These are phyloP conservation scores for Angophora floribunda DNA, from an alignment of 345 rosid genomes.

Conservation along the genomic window DNA sequence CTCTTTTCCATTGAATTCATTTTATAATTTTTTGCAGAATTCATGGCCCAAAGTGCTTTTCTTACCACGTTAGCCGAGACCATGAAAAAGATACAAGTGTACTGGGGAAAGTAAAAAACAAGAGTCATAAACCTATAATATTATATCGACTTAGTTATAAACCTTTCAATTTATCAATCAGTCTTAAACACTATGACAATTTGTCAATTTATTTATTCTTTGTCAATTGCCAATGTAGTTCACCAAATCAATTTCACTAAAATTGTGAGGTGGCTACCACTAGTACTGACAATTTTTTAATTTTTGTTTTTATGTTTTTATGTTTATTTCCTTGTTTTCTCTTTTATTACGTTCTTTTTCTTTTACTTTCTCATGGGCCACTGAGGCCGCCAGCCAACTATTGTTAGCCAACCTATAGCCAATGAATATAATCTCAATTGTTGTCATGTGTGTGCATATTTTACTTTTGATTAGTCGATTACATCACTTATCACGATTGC, in stretches of 20 bases:
- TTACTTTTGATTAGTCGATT: neutral
- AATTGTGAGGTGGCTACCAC: no score
- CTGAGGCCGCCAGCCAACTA: no score
- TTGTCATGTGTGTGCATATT: fast-evolving
- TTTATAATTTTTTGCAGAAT: neutral
- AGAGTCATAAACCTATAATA: neutral
- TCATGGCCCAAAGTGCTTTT: neutral
- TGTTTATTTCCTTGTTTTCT: no score
- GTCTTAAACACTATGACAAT: neutral
- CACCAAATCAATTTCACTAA: no score
- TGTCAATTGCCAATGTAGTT: no score
- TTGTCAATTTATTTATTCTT: no score
- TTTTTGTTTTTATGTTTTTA: no score
- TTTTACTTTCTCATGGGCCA: no score
- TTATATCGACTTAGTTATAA: no score
- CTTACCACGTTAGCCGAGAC: neutral
- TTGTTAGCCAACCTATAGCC: fast-evolving
- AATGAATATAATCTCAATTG: neutral
- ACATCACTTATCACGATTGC: neutral
- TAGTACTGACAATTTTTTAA: no score
- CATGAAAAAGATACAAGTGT: neutral
- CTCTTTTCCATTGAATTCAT: neutral
- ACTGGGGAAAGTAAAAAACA: neutral
- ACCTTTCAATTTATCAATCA: neutral
- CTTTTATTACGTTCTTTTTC: no score